Evolutionary conservation across 345 rosid species (phyloP), one percentile per base, ranked within the genome.

Genomic region (Garcia nutans): DNA sequence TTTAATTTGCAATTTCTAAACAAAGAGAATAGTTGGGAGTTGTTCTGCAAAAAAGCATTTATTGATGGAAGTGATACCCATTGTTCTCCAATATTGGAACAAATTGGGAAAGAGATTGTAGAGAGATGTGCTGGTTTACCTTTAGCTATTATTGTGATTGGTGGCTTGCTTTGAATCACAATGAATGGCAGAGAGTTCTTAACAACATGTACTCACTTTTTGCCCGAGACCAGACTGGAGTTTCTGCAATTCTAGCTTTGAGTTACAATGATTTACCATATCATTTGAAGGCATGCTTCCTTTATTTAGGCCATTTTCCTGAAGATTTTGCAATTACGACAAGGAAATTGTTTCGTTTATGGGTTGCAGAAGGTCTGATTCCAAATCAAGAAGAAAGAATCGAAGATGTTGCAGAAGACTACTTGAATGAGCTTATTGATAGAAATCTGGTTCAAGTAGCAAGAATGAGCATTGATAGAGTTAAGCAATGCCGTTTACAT

Each of bases 371-470:
- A 76, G 74, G 83, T 26, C 65, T 83, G 49, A 74, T 80, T 6
- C 78, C 76, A 10, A 28, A 47, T 33, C 76, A 44, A 22, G 83
- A 65, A 44, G 67, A 74, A 71, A 75, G 60, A 41, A 71, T 77
- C 81, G 81, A 80, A 72, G 77, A 83, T 12, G 71, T 71, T 6
- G 81, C 79, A 23, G 81, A 79, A 65, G 81, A 79, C 12, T 77
- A 64, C 79, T 56, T 83, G 72, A 71, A 80, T 19, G 81, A 83
- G 77, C 47, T 83, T 5, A 65, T 80, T 3, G 77, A 77, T 31
- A 74, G 79, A 68, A 79, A 75, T 63, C 71, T 80, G 72, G 72
- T 83, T 77, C 81, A 83, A 74, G 77, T 79, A 16, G 86, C 75
- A 68, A 47, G 15, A 47, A 47, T 47, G 50, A 47, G 50, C 50